Evolutionary conservation across 495 filamentous ascomycete species (phyloP).

Genomic region (Lindgomyces ingoldianus): DNA sequence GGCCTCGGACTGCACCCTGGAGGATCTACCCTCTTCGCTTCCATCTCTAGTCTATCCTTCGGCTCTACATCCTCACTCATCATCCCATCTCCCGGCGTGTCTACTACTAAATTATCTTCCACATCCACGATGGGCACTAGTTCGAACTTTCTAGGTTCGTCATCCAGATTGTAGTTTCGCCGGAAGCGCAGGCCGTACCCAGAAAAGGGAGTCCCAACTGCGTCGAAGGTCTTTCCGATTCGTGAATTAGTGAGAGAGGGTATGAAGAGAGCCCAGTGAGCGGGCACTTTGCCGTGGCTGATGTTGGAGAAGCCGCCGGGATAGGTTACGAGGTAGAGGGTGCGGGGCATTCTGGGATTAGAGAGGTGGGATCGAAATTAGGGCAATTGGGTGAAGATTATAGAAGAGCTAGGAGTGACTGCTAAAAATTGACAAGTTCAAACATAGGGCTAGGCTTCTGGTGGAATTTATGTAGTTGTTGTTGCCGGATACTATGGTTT

Average conservation of each 20-base stretch:
- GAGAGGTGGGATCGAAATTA: neutral
- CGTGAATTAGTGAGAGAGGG: neutral
- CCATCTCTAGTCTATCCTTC: slow-evolving; percentile 1
- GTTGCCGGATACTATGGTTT: no score
- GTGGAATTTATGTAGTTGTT: no score
- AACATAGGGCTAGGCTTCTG: no score
- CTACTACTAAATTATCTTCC: slow-evolving; percentile 1
- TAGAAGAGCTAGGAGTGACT: no score
- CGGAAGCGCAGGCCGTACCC: slow-evolving; percentile 1
- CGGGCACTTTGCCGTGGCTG: slow-evolving; percentile 4
- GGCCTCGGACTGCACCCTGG: slow-evolving; percentile 4
- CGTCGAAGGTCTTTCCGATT: slow-evolving; percentile 2
- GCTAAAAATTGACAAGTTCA: no score
- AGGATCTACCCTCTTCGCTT: slow-evolving; percentile 6
- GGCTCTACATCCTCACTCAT: neutral
- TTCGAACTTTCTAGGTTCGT: neutral
- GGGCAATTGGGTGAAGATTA: no score
- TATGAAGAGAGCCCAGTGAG: slow-evolving; percentile 14
- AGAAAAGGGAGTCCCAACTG: slow-evolving; percentile 10
- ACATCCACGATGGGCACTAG: neutral
- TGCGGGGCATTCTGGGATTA: neutral
- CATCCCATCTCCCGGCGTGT: neutral
- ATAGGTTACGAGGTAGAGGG: slow-evolving; percentile 2
- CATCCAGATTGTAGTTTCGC: slow-evolving; percentile 8
- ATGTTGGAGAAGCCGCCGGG: slow-evolving; percentile 10